Conservation (phyloP, 495 filamentous ascomycete species). For the Talaromyces ruber region DNA sequence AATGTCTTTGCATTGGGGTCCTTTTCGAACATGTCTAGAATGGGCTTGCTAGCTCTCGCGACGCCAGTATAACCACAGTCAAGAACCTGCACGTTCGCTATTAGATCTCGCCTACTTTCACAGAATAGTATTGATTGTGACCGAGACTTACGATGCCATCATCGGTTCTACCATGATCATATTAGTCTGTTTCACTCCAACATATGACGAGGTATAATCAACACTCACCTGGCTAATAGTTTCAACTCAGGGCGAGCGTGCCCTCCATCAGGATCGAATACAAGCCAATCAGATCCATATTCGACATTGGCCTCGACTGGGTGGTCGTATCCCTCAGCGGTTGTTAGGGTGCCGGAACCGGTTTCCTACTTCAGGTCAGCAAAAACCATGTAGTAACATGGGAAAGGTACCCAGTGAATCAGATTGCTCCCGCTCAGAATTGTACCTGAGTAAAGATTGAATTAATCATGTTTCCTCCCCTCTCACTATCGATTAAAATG, state of each 20-base stretch:
- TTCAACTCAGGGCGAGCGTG: background rate
- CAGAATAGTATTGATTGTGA: background rate
- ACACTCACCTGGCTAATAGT: background rate
- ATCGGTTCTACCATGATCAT: background rate
- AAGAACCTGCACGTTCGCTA: background rate
- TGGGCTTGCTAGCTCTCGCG: background rate
- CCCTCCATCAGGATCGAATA: background rate
- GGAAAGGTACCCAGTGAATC: background rate
- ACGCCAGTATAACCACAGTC: background rate
- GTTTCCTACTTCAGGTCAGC: background rate
- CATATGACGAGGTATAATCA: background rate
- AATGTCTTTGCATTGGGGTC: slow-evolving; percentile 1
- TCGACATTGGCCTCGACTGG: slow-evolving; percentile 1
- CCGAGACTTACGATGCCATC: background rate
- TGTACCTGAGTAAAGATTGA: background rate
- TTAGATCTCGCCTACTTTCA: background rate
- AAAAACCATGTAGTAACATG: background rate
- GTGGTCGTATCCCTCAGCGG: background rate
- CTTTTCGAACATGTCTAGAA: background rate
- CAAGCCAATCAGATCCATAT: background rate
- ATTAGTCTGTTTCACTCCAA: background rate
- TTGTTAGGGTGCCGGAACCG: background rate
- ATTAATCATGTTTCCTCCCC: background rate
- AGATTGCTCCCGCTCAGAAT: background rate
- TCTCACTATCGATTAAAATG: background rate